Percentiles rank a stretch among this genome's conserved stretches.
Evolutionary conservation across 805 yeast species (phyloP).

Genomic region (Candida parachauliodes): DNA sequence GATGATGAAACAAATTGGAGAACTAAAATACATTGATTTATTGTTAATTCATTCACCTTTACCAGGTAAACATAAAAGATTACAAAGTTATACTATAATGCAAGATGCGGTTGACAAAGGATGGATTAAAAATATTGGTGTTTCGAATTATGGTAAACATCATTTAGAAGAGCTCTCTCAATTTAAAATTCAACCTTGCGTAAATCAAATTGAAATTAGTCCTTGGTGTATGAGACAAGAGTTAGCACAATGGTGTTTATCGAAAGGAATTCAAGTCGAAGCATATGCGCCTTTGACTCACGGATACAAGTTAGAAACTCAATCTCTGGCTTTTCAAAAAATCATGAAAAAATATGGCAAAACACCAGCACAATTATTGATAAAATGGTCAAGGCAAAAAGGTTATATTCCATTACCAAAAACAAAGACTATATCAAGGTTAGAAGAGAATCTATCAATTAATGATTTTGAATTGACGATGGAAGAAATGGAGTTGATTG

Average conservation of each 20-base stretch:
- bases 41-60: conserved; percentile 61
- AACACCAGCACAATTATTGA: conserved; percentile 43
- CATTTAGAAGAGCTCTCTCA: conserved; percentile 54
- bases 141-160: conserved; percentile 57
- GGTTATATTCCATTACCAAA: conserved; percentile 41
- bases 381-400: conserved; percentile 47
- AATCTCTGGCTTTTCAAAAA: conserved; percentile 16
- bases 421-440: conserved; percentile 22
- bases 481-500: conserved; percentile 21
- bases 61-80: conserved; percentile 37
- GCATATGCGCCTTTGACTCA: conserved; percentile 40
- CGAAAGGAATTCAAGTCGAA: conserved; percentile 26
- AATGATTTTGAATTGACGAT: conserved; percentile 23
- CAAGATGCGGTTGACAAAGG: conserved; percentile 54
- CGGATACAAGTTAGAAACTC: conserved; percentile 25
- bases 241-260: conserved; percentile 26
- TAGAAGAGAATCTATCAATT: conserved; percentile 22
- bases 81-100: conserved; percentile 52
- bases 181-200: conserved; percentile 40
- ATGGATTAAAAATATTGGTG: conserved; percentile 52
- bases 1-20: conserved; percentile 43
- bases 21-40: conserved; percentile 67
- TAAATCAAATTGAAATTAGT: conserved; percentile 48
- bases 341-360: conserved; percentile 35
- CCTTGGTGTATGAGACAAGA: conserved; percentile 48